Base-by-base conservation (phyloP, 83 land plant genomes). In the Thuja plicata region DNA sequence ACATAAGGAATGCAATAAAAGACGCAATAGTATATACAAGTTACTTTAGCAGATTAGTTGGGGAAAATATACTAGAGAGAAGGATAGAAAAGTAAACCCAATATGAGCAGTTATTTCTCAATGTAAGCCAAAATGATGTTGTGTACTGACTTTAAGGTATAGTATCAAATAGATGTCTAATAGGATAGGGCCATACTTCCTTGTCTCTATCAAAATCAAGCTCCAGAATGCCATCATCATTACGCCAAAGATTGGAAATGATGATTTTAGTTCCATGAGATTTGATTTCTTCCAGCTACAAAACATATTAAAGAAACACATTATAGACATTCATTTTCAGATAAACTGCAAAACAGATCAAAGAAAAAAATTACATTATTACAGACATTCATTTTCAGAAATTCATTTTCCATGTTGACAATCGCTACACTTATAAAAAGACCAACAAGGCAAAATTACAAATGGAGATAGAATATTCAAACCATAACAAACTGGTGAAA, bases 181-280 rank as follows among this genome's bases (percentile, higher is more conserved):
- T 46, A 24, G 52, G 12, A 6, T 30, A 27, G 85, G 57, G 0
- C 45, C 40, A 57, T 91, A 98, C 99, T 93, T 96, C 91, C 41
- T 92, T 88, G 70, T 98, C 98, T 83, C 95, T 91, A 50, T 98
- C 99, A 90, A 98, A 96, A 90, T 93, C 96, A 88, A 98, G 91
- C 90, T 98, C 99, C 88, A 94, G 91, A 70, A 96, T 90, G 48
- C 96, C 97, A 87, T 98, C 97, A 93, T 98, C 99, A 92, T 98
- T 95, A 88, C 94, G 91, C 99, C 99, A 98, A 48, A 98, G 91
- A 86, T 98, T 98, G 90, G 91, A 98, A 82, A 98, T 87, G 1
- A 98, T 89, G 43, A 98, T 87, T 91, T 93, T 97, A 12, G 99
- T 98, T 76, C 99, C 99, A 88, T 96, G 99, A 37, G 88, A 41